Base-by-base conservation (phyloP, 164 flowering plant species). In the Vitis riparia region DNA sequence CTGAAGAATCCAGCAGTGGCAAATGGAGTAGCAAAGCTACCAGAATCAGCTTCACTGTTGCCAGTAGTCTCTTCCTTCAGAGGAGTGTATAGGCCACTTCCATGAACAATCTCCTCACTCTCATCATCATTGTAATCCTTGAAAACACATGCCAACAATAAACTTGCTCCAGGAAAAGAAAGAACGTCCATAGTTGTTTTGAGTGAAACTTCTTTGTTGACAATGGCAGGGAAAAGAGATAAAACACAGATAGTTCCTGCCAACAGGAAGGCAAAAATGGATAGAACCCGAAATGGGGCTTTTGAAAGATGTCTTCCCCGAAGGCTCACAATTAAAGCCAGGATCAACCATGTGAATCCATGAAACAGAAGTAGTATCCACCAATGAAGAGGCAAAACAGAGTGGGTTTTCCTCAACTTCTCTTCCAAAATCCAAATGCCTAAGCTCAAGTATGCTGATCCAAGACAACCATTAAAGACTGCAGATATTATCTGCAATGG, bases 401-500 rank as follows among this genome's bases (percentile, higher is more conserved):
- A 37, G 2, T 23, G 27, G 30, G 48, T 7, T 12, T 50, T 12
- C 73, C 74, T 74, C 3, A 75, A n/a, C 57, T 68, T 70, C 64
- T 72, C 76, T 76, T 62, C 65, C 68, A 65, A 19, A 29, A 63
- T 72, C 79, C 71, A 77, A 48, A 73, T 15, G 10, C 77, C 79
- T 13, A 66, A 62, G 59, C 64, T 47, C 8, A 78, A n/a, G 71
- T 80, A 74, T 14, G 50, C 7, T 0, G 44, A 37, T 37, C 44
- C 44, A 37, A 37, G 44, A 37, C 44, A 37, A 3, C 44, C 7
- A 37, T 84, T 84, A 8, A 71, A 72, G 15, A 67, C 32, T 2
- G 77, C 76, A 32, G 85, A 79, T 8, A 19, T 13, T 32, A 76
- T 68, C 68, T 74, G 81, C 68, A 79, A 50, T 23, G 47, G 51